Percentiles rank a stretch among this genome's conserved stretches.
Evolutionary conservation across 202 grass and related monocot species (phyloP).

Genomic region (Elaeis oleifera): DNA sequence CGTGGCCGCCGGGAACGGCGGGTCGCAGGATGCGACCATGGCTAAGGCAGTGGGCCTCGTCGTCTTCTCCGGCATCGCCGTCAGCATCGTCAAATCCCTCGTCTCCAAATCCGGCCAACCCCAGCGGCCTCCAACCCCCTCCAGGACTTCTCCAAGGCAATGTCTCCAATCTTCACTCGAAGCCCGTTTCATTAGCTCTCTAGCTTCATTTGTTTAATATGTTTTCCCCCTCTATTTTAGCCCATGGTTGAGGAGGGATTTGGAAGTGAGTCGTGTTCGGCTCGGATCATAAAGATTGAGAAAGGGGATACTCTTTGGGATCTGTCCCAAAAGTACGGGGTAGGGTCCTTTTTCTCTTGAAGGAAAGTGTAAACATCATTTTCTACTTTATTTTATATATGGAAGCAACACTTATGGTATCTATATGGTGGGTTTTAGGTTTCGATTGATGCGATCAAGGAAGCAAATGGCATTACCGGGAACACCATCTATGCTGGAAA

Average conservation of each 20-base stretch:
- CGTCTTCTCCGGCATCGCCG: conserved; percentile 7
- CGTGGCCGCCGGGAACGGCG: no score
- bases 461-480: not conserved
- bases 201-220: no score
- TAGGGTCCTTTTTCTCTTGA: not conserved
- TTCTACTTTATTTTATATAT: not conserved
- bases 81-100: conserved; percentile 6
- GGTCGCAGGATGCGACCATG: no score
- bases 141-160: no score
- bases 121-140: not conserved
- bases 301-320: conserved; percentile 9
- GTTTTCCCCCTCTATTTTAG: not conserved
- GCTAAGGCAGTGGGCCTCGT: conserved; percentile 9
- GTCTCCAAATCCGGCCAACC: not conserved
- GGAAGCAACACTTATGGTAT: not conserved
- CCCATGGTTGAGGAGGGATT: not conserved
- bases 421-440: not conserved
- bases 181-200: no score
- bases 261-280: not conserved
- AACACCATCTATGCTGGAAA: conserved; percentile 10
- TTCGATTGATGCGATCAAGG: conserved; percentile 6
- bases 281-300: conserved; percentile 1
- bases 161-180: no score
- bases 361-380: no score
- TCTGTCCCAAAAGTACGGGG: not conserved